A percentile compares a stretch with the other conserved stretches of the same genome.
Conservation (phyloP, 768 basidiomycete species). For the Scleroderma bovista region DNA sequence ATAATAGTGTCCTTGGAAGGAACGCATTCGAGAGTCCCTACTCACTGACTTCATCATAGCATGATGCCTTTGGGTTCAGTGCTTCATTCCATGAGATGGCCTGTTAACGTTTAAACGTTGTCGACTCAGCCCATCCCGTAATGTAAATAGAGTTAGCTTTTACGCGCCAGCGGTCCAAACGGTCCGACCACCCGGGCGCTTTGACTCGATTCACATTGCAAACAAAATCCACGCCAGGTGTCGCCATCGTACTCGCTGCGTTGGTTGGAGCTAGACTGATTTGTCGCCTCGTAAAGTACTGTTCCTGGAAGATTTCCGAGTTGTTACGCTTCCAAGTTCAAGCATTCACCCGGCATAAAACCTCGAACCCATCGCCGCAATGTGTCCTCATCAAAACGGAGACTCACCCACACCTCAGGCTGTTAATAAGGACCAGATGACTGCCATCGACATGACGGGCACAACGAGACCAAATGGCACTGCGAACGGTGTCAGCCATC, state of each 20-base stretch:
- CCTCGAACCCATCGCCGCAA: not conserved
- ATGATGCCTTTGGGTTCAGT: no score
- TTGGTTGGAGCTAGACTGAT: not conserved
- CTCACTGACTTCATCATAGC: no score
- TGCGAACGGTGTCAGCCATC: slow-evolving; percentile 27
- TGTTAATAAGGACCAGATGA: slow-evolving; percentile 55
- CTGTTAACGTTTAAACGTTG: no score
- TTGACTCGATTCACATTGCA: not conserved
- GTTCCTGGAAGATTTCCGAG: not conserved
- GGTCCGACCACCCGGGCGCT: no score
- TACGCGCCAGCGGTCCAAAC: no score
- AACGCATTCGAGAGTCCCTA: no score
- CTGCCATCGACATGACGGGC: slow-evolving; percentile 53
- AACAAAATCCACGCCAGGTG: not conserved
- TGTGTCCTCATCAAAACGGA: slow-evolving; percentile 54
- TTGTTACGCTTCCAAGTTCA: not conserved
- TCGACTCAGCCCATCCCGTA: no score
- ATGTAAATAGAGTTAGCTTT: no score
- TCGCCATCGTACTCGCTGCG: not conserved
- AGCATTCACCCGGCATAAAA: not conserved
- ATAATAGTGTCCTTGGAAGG: no score
- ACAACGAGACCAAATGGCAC: slow-evolving; percentile 34
- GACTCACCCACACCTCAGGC: slow-evolving; percentile 36
- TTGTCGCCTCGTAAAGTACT: not conserved
- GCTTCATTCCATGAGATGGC: no score